phyloP scores from a whole-genome alignment of 805 yeast species.

The Saturnispora zaruensis region DNA sequence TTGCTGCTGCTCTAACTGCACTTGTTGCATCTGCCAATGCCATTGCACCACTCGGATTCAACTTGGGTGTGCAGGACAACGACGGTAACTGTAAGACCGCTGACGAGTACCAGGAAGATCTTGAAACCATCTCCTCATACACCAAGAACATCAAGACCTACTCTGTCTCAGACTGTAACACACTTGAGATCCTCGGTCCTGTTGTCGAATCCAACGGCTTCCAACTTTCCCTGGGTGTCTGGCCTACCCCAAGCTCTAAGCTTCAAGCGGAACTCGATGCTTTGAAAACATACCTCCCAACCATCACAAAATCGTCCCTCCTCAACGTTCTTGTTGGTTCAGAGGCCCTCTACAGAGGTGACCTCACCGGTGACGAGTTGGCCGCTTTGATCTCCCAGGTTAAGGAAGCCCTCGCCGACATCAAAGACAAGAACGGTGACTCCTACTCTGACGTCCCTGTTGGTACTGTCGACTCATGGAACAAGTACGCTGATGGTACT shows the following conservation, averaged over 20 bases:
- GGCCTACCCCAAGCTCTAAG: constrained; percentile 88
- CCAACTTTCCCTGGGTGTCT: constrained; percentile 72
- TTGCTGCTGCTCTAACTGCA: constrained; percentile 20
- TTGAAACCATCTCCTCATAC: constrained; percentile 49
- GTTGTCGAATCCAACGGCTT: constrained; percentile 75
- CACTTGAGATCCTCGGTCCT: constrained; percentile 76
- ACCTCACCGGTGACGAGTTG: constrained; percentile 65
- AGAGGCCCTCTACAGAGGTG: constrained; percentile 89
- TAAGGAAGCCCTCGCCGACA: constrained; percentile 48
- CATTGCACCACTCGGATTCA: constrained; percentile 50
- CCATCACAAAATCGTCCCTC: constrained; percentile 56
- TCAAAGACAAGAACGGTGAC: constrained; percentile 74
- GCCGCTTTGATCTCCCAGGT: constrained; percentile 59
- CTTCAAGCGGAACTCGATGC: constrained; percentile 69
- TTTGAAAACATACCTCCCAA: constrained; percentile 61
- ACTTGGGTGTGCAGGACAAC: constrained; percentile 75
- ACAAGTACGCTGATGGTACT: constrained; percentile 74
- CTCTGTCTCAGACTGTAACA: constrained; percentile 91
- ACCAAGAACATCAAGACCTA: constrained; percentile 70
- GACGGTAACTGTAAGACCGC: constrained; percentile 69
- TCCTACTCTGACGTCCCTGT: constrained; percentile 66
- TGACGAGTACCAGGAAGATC: constrained; percentile 61
- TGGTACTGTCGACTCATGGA: constrained; percentile 97
- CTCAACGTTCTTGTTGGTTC: constrained; percentile 85
- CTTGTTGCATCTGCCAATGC: constrained; percentile 19